A percentile compares a stretch with the other conserved stretches of the same genome.
These are phyloP conservation scores for Dioszegia hungarica DNA, from an alignment of 768 basidiomycete species.

Conservation along the genomic window DNA sequence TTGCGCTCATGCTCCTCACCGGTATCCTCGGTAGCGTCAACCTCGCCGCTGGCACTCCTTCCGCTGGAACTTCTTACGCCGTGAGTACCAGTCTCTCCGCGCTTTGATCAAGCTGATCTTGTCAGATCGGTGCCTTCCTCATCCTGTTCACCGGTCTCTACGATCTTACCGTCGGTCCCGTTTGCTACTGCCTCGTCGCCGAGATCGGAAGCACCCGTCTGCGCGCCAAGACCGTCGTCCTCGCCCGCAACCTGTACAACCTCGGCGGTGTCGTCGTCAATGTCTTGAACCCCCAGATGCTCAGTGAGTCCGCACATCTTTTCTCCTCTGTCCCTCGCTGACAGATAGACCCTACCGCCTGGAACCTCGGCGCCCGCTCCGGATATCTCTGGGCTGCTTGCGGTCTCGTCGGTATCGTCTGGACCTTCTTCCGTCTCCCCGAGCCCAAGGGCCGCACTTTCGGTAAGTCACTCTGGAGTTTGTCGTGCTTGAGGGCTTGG, in stretches of 20 bases:
- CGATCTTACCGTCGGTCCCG: slow-evolving; percentile 42
- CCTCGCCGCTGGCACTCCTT: slow-evolving; percentile 5
- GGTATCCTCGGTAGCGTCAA: slow-evolving; percentile 29
- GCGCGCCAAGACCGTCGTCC: slow-evolving; percentile 32
- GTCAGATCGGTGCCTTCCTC: slow-evolving; percentile 40
- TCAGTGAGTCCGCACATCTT: slow-evolving; percentile 9
- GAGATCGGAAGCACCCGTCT: slow-evolving; percentile 29
- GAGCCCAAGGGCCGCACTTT: slow-evolving; percentile 11
- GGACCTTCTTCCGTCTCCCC: slow-evolving; percentile 16
- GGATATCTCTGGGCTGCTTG: slow-evolving; percentile 17
- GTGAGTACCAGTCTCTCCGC: not conserved
- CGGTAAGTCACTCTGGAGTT: not conserved
- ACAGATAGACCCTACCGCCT: slow-evolving; percentile 22
- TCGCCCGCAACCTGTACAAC: slow-evolving; percentile 30
- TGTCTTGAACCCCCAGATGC: slow-evolving; percentile 27
- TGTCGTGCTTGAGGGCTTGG: not conserved
- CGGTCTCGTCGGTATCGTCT: slow-evolving; percentile 6
- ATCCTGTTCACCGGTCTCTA: slow-evolving; percentile 48
- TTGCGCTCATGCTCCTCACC: slow-evolving; percentile 41
- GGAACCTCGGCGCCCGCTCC: slow-evolving; percentile 12
- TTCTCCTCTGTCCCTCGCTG: not conserved
- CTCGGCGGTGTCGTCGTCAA: slow-evolving; percentile 18
- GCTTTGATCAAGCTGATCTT: slow-evolving; percentile 11
- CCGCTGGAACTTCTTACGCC: too few species aligned
- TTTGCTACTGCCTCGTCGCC: slow-evolving; percentile 33